phyloP scores from a whole-genome alignment of 176 grass and related monocot species.

The Juncus effusus region DNA sequence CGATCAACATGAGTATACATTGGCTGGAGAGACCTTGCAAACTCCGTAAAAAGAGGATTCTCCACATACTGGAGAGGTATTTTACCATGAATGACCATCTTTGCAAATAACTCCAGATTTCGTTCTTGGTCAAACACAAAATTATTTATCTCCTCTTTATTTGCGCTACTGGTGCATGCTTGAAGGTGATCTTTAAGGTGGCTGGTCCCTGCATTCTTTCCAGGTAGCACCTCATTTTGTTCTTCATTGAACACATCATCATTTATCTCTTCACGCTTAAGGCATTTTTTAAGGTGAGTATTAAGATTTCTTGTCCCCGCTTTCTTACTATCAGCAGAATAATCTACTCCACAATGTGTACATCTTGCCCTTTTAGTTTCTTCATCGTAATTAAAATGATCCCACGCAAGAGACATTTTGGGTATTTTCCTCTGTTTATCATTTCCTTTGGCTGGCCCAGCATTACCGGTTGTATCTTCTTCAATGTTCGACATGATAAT shows the following conservation, averaged over 20 bases:
- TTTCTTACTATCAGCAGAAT: neutral
- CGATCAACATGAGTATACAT: neutral
- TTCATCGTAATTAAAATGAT: neutral
- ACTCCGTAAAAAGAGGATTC: constrained; percentile 12
- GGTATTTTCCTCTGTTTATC: neutral
- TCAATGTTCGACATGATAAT: constrained; percentile 9
- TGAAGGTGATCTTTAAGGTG: neutral
- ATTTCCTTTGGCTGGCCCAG: neutral
- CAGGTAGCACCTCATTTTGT: constrained; percentile 2
- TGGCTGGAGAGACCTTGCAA: neutral
- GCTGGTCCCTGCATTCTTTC: neutral
- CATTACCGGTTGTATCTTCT: neutral
- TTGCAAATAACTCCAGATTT: constrained; percentile 13
- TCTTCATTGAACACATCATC: neutral
- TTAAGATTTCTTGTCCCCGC: neutral
- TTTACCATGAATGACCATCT: constrained; percentile 4
- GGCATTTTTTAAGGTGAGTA: neutral
- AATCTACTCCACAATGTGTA: neutral
- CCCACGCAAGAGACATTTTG: neutral
- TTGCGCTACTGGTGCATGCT: neutral
- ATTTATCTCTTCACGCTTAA: neutral
- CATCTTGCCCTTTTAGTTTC: neutral
- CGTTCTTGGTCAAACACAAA: neutral
- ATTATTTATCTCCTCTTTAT: neutral
- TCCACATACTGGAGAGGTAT: neutral